phyloP scores from a whole-genome alignment of 345 rosid genomes.

The Angophora floribunda region DNA sequence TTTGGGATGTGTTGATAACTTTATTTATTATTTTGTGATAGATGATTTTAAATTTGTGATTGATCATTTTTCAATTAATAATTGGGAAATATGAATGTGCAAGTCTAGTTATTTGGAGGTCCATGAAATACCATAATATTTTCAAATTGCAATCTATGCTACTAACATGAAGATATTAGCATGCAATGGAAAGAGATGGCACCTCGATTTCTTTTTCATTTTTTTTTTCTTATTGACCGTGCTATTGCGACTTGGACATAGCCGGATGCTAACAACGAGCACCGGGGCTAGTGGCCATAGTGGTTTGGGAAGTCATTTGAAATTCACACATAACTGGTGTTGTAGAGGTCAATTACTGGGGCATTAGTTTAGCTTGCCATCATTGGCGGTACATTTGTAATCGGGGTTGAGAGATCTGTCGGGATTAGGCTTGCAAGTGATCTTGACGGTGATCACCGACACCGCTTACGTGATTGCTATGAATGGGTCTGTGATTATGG shows the following conservation, averaged over 20 bases:
- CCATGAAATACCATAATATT: background rate
- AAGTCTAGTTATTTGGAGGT: too few relatives aligned
- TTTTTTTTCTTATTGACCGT: background rate
- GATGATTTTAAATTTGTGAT: too few relatives aligned
- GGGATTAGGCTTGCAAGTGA: background rate
- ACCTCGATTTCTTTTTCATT: background rate
- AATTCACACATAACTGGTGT: background rate
- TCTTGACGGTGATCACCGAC: background rate
- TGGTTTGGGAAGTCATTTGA: background rate
- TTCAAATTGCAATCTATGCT: background rate
- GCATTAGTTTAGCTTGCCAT: background rate
- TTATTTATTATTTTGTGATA: too few relatives aligned
- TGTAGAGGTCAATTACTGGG: background rate
- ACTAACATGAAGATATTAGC: background rate
- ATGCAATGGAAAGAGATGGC: rapidly evolving
- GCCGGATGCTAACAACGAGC: background rate
- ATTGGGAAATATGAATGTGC: too few relatives aligned
- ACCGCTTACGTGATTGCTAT: background rate
- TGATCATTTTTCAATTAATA: too few relatives aligned
- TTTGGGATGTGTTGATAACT: too few relatives aligned
- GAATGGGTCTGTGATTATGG: background rate
- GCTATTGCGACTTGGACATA: background rate
- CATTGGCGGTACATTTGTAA: background rate
- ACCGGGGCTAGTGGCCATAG: background rate
- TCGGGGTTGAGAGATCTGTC: background rate